These are phyloP conservation scores for Auricularia heimuer DNA, from an alignment of 768 basidiomycete genomes.

Conservation along the genomic window DNA sequence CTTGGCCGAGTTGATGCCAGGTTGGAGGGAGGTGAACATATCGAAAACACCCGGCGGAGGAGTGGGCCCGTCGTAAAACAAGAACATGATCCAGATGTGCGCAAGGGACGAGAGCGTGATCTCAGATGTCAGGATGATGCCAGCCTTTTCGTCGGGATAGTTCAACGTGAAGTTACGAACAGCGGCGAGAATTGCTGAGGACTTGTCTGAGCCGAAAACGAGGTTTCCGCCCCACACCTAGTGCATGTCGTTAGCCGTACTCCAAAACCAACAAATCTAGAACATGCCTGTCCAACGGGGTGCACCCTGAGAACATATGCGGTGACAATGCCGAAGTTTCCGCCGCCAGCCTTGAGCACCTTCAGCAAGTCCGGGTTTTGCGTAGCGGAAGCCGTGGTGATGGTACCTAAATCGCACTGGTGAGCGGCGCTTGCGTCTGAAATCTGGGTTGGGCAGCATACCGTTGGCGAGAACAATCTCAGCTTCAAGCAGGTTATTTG, in stretches of 20 bases:
- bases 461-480: neutral
- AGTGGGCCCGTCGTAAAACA: slow-evolving; percentile 16
- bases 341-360: neutral
- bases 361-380: neutral
- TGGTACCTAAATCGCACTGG: neutral
- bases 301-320: neutral
- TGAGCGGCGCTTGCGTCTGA: no score
- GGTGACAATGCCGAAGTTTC: neutral
- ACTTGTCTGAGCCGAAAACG: neutral
- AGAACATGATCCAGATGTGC: slow-evolving; percentile 1
- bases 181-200: neutral
- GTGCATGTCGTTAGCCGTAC: neutral
- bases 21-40: slow-evolving; percentile 3
- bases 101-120: neutral
- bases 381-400: neutral
- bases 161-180: neutral
- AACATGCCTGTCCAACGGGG: neutral
- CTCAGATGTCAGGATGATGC: neutral
- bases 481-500: neutral
- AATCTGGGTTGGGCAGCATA: no score
- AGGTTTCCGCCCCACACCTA: neutral
- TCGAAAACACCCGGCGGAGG: slow-evolving; percentile 15
- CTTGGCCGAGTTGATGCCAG: neutral
- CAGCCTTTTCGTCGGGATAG: neutral
- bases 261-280: no score